Evolutionary conservation across 192 early-diverging fungal genomes (phyloP).

Genomic region (Coemansia sp.): DNA sequence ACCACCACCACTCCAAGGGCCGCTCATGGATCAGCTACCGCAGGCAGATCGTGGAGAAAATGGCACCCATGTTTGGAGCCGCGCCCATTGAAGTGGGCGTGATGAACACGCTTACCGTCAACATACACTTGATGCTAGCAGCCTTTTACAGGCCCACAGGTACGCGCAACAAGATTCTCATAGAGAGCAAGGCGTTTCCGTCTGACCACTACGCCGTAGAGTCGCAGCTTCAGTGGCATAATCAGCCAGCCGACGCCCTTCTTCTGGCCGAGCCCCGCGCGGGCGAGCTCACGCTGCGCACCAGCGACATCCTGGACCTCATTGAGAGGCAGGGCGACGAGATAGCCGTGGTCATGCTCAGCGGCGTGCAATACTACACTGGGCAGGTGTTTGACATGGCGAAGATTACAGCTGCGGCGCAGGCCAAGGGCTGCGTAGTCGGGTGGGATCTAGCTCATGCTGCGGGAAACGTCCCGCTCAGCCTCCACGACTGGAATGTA

Average conservation of each 20-base stretch:
- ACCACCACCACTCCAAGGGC: constrained; percentile 80
- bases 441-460: constrained; percentile 97
- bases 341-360: constrained; percentile 88
- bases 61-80: constrained; percentile 79
- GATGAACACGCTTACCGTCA: constrained; percentile 93
- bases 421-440: constrained; percentile 83
- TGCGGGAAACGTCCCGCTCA: constrained; percentile 87
- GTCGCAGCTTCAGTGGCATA: constrained; percentile 89
- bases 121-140: constrained; percentile 88
- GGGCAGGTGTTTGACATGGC: constrained; percentile 88
- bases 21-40: constrained; percentile 90
- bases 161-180: constrained; percentile 80
- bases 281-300: constrained; percentile 73
- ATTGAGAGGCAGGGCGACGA: constrained; percentile 75
- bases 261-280: constrained; percentile 74
- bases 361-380: constrained; percentile 95
- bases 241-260: constrained; percentile 69
- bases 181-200: constrained; percentile 93
- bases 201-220: constrained; percentile 93
- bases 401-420: constrained; percentile 80
- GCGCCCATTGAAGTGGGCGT: constrained; percentile 73
- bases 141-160: constrained; percentile 91
- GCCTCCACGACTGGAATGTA: constrained; percentile 93
- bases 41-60: constrained; percentile 71
- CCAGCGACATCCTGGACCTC: constrained; percentile 78